Percentiles rank a stretch among this genome's conserved stretches.
These are phyloP conservation scores for Yarrowia divulgata DNA, from an alignment of 805 yeast genomes.

Conservation along the genomic window DNA sequence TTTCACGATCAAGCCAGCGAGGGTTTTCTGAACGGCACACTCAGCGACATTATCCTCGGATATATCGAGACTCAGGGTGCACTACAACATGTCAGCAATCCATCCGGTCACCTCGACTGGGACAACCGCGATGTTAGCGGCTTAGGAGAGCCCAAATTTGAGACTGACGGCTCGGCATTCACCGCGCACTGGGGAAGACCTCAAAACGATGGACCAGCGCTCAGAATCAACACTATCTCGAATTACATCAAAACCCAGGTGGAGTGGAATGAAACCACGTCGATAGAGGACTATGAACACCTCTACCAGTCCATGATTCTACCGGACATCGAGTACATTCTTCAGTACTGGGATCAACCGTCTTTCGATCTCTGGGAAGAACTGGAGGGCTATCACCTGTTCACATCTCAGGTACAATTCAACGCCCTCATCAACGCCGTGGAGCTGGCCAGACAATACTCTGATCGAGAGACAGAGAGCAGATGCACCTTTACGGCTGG, in stretches of 20 bases:
- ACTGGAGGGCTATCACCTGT: conserved; percentile 73
- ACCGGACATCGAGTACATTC: conserved; percentile 73
- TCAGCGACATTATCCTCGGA: conserved; percentile 56
- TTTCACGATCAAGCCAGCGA: conserved; percentile 54
- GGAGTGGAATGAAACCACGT: conserved; percentile 46
- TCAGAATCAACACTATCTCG: conserved; percentile 70
- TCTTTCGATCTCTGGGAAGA: conserved; percentile 98
- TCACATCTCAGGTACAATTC: conserved; percentile 77
- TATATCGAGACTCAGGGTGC: conserved; percentile 66
- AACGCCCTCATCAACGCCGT: conserved; percentile 70
- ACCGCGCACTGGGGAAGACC: conserved; percentile 88
- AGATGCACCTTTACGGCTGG: conserved; percentile 40
- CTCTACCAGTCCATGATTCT: conserved; percentile 63
- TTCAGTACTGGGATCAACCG: conserved; percentile 63
- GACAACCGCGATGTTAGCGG: conserved; percentile 51
- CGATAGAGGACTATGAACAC: conserved; percentile 48
- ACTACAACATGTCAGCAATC: conserved; percentile 72
- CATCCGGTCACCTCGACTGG: conserved; percentile 64
- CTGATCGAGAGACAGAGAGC: conserved; percentile 43
- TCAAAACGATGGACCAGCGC: conserved; percentile 93
- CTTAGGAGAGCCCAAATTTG: conserved; percentile 90
- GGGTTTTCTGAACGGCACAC: conserved; percentile 45
- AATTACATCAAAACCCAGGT: conserved; percentile 60
- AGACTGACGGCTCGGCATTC: conserved; percentile 69
- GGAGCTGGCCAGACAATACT: conserved; percentile 47